Evolutionary conservation across 1,139 yeast genomes (phyloP).

Genomic region (Saccharomycopsis hybrid): DNA sequence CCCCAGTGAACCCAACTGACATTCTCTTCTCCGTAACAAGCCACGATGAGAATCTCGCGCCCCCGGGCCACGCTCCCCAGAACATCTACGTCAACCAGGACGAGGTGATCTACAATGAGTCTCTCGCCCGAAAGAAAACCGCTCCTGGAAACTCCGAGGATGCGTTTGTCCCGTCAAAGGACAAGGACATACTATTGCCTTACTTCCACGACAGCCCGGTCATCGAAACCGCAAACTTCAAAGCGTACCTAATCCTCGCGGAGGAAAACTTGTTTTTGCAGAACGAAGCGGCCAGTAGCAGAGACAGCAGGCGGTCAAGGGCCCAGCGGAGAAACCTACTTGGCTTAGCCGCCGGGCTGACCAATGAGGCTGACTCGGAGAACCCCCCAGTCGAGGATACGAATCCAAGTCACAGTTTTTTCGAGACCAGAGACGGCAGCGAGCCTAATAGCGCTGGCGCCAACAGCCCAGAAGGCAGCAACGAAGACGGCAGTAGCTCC

Average conservation of each 20-base stretch:
- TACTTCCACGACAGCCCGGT: conserved; percentile 18
- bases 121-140: conserved; percentile 1
- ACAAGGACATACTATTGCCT: conserved; percentile 17
- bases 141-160: not conserved
- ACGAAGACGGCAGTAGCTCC: too few relatives aligned
- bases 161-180: conserved; percentile 12
- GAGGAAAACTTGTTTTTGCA: conserved; percentile 22
- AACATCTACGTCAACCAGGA: conserved; percentile 12
- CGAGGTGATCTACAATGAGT: conserved; percentile 1
- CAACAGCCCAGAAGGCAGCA: too few relatives aligned
- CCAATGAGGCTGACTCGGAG: not conserved
- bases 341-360: not conserved
- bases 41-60: not conserved
- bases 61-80: too few relatives aligned
- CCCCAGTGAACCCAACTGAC: conserved; percentile 13
- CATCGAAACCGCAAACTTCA: conserved; percentile 17
- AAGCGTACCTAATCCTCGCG: conserved; percentile 18
- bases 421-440: not conserved
- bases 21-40: conserved; percentile 5
- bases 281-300: conserved; percentile 10
- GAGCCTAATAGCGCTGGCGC: not conserved
- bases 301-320: conserved; percentile 8
- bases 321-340: conserved; percentile 10
- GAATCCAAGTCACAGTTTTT: conserved; percentile 8
- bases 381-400: conserved; percentile 6